phyloP scores from a whole-genome alignment of 106 monocot species.

The Vanilla planifolia region DNA sequence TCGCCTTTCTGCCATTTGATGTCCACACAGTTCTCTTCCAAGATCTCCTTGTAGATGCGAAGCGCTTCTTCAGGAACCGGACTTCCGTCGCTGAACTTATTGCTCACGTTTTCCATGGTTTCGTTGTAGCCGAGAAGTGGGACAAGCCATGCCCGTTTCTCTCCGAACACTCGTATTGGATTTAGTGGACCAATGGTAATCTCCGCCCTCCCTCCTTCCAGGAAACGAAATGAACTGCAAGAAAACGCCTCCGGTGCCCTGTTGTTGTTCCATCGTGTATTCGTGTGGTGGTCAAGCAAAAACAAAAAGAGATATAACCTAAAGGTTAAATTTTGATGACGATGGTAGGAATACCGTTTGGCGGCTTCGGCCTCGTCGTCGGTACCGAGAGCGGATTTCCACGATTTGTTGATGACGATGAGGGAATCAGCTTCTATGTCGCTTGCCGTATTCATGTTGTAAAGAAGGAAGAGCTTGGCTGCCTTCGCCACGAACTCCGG shows the following conservation, averaged over 20 bases:
- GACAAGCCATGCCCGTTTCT: slow-evolving; percentile 18
- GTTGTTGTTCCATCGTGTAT: neutral
- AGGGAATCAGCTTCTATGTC: neutral
- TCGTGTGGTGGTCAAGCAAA: neutral
- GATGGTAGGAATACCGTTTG: slow-evolving; percentile 9
- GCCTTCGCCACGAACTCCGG: slow-evolving; percentile 20
- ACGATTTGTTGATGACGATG: neutral
- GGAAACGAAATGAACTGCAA: slow-evolving; percentile 10
- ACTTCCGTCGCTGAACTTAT: slow-evolving; percentile 9
- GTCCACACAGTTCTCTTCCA: slow-evolving; percentile 25
- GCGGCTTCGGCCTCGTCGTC: slow-evolving; percentile 17
- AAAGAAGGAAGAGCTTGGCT: neutral
- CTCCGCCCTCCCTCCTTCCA: slow-evolving; percentile 21
- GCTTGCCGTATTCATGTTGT: neutral
- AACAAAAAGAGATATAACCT: neutral
- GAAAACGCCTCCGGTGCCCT: slow-evolving; percentile 3
- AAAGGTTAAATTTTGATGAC: neutral
- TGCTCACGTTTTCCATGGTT: neutral
- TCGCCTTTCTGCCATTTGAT: slow-evolving; percentile 26
- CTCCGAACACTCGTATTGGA: slow-evolving; percentile 11
- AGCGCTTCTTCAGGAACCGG: neutral
- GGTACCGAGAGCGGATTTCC: slow-evolving; percentile 6
- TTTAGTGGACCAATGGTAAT: slow-evolving; percentile 21
- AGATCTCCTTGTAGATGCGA: neutral
- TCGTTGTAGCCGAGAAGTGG: slow-evolving; percentile 10